phyloP scores from a whole-genome alignment of 805 yeast species.

The Allodekkera sacchari region DNA sequence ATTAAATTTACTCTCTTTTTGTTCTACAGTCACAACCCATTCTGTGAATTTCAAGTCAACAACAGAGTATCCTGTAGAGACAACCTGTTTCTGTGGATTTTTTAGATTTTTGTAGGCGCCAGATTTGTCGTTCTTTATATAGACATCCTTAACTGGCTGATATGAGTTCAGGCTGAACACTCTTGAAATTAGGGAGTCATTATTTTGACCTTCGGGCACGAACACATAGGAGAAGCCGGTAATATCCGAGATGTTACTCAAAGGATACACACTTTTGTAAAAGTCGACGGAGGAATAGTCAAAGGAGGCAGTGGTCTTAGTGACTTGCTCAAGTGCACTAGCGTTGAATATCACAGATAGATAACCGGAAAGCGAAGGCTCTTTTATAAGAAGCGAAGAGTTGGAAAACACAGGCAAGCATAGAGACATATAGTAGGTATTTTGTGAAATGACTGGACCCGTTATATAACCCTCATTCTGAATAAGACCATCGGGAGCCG shows the following conservation, averaged over 20 bases:
- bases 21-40: conserved; percentile 77
- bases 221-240: conserved; percentile 35
- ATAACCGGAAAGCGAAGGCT: conserved; percentile 61
- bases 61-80: conserved; percentile 52
- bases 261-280: conserved; percentile 15
- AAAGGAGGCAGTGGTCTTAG: conserved; percentile 34
- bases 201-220: conserved; percentile 26
- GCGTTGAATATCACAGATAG: conserved; percentile 51
- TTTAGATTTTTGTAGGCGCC: conserved; percentile 35
- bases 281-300: conserved; percentile 24
- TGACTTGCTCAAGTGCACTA: conserved; percentile 30
- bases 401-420: conserved; percentile 71
- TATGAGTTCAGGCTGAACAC: conserved; percentile 9
- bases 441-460: conserved; percentile 54
- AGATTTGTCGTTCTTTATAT: conserved; percentile 14
- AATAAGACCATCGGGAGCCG: conserved; percentile 36
- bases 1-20: conserved; percentile 47
- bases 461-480: conserved; percentile 41
- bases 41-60: conserved; percentile 33
- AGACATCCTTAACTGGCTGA: conserved; percentile 18
- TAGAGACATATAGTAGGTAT: conserved; percentile 55
- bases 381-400: conserved; percentile 55
- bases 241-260: conserved; percentile 17
- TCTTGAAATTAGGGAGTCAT: background rate
- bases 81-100: conserved; percentile 27